Evolutionary conservation across 1,139 yeast genomes (phyloP), one percentile per base, ranked within the genome.

Genomic region (Blastobotrys buckinghamii): DNA sequence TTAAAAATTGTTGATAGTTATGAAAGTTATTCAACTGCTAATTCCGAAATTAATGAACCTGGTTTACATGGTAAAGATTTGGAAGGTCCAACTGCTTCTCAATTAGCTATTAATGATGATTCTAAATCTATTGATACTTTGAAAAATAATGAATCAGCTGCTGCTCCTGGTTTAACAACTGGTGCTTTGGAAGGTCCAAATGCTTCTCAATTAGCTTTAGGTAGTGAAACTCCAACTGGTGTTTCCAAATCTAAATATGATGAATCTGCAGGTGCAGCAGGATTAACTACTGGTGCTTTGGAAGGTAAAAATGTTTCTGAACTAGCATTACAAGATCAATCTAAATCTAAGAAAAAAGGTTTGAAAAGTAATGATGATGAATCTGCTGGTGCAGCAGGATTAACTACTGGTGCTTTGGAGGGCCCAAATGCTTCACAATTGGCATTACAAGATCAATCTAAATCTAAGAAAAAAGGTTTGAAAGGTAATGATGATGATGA

Each of bases 111-210:
- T 2, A 17, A 35, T 29, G 17, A 26, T n/a, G n/a, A 19, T 12
- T 10, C 7, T n/a, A 12, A 7, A 3, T 5, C 19, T 22, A 8
- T 7, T 13, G 12, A 19, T 15, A n/a, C n/a, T n/a, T n/a, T n/a
- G n/a, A 5, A 15, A 15, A 17, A 38, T 30, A 5, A 17, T 32
- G 32, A 39, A 24, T 6, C 32, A 3, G 36, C 45, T 5, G 9
- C 7, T 4, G 19, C 7, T 10, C 10, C 24, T 9, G 45, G 45
- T n/a, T 22, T 42, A 12, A 35, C 45, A 15, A 36, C 39, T 29
- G 47, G 37, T 9, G 42, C 41, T 9, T 4, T 44, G 5, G 47
- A 36, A 13, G 47, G 47, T n/a, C 42, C 42, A 38, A 38, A 29
- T 22, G 47, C 16, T 13, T 30, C 39, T n/a, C 16, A 35, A 17